Base-by-base conservation (phyloP, 169 alveolate species). In the Plasmodium coatneyi region DNA sequence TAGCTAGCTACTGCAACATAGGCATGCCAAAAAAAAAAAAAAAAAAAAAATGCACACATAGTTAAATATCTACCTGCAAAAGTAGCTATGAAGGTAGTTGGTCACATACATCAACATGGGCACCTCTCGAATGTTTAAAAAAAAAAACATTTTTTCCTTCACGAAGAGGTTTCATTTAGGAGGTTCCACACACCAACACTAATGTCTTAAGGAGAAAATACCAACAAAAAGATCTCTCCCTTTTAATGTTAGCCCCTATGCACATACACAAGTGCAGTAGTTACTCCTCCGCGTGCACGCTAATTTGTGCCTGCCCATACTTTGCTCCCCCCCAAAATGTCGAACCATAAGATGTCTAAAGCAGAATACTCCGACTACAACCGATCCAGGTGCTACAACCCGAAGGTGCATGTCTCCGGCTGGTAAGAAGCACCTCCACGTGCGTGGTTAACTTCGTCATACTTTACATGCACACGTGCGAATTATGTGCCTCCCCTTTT, bases 361-460 rank as follows among this genome's bases (percentile, higher is more conserved):
- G 43, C 32, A 7, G 93, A 76, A 0, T 52, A 5, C 34, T 39
- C 82, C 39, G 82, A 78, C 14, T 87, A 87, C 70, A 19, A 34
- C 19, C 43, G 82, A 78, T 30, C 43, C n/a, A 36, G 82, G 36
- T 54, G 10, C 70, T 87, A 87, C 89, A 87, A 87, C 93, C 93
- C 93, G 12, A 87, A 87, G 66, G 89, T 87, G 34, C 93, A 87
- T 19, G 93, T 87, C 5, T 87, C 93, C 34, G 93, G 93, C 25
- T 87, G 93, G 93, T 87, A 46, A 87, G 71, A 25, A 78, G 28
- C 22, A 56, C 36, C 22, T 25, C 6, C 36, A 28, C 14, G 41
- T 10, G 76, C 5, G 76, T 19, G 5, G 5, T 49, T 49, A 49
- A 16, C 22, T 49, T 12, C 22, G 2, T 49, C 6, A 9, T 4